phyloP scores from a whole-genome alignment of 1,139 yeast genomes.

The Scheffersomyces lignicola region DNA sequence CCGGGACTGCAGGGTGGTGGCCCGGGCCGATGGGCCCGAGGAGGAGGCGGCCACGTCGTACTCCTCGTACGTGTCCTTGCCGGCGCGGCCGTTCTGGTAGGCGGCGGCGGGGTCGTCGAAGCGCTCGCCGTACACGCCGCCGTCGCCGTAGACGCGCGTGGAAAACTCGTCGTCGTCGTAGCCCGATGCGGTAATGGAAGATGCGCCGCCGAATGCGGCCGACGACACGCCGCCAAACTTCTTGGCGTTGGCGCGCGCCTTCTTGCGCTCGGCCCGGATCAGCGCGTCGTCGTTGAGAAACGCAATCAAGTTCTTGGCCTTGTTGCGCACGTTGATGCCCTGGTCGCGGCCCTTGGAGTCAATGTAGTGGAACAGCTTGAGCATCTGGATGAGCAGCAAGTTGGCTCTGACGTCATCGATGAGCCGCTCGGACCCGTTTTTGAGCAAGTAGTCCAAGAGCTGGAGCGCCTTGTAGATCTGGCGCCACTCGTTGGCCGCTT shows the following conservation, averaged over 20 bases:
- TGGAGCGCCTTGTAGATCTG: conserved; percentile 94
- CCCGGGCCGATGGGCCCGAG: conserved; percentile 23
- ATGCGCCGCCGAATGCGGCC: conserved; percentile 51
- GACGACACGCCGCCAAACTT: conserved; percentile 74
- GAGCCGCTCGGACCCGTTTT: conserved; percentile 91
- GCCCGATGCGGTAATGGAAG: conserved; percentile 31
- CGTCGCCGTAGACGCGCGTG: conserved; percentile 72
- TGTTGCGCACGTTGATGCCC: conserved; percentile 91
- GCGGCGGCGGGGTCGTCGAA: conserved; percentile 57
- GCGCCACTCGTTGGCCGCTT: conserved; percentile 96
- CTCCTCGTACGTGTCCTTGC: conserved; percentile 62
- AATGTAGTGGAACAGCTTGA: conserved; percentile 89
- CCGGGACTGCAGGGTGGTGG: conserved; percentile 45
- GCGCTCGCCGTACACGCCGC: conserved; percentile 75
- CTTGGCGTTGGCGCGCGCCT: conserved; percentile 79
- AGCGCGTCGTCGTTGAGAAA: conserved; percentile 74
- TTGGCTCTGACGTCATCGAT: conserved; percentile 94
- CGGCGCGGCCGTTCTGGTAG: conserved; percentile 39
- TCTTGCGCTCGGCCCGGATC: conserved; percentile 83
- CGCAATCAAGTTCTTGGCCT: conserved; percentile 73
- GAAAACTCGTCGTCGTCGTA: conserved; percentile 54
- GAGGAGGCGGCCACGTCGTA: conserved; percentile 54
- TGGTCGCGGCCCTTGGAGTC: conserved; percentile 95
- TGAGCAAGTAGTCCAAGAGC: conserved; percentile 83
- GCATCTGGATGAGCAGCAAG: conserved; percentile 78